A percentile compares a stretch with the other conserved stretches of the same genome.
Conservation (phyloP, 345 rosid genomes). For the Euphorbia lathyris region DNA sequence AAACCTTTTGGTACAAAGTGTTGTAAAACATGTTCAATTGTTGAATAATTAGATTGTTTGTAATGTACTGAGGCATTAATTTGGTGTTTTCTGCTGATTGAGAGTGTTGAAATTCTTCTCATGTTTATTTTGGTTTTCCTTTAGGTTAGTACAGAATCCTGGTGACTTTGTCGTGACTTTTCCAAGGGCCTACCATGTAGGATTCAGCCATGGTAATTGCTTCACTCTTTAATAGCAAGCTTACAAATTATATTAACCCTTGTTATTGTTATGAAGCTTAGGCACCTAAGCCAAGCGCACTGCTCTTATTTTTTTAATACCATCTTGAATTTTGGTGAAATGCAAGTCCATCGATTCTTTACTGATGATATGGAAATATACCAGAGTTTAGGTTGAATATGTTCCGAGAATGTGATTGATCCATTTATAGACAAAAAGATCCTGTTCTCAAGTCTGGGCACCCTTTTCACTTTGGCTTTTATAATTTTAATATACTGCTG, state of each 20-base stretch:
- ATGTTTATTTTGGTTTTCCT: conserved; percentile 27
- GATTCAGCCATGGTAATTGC: conserved; percentile 99
- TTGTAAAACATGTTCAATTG: neutral
- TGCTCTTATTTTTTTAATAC: neutral
- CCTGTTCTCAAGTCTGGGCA: too few relatives aligned
- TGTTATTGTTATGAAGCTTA: conserved; percentile 8
- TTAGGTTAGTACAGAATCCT: conserved; percentile 92
- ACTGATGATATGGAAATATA: too few relatives aligned
- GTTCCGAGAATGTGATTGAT: too few relatives aligned
- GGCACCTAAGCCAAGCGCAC: neutral
- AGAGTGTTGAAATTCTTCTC: conserved; percentile 18
- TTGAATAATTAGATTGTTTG: neutral
- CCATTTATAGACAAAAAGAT: too few relatives aligned
- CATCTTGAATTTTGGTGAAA: conserved; percentile 17
- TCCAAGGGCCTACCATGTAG: conserved; percentile 98
- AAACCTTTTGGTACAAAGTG: neutral
- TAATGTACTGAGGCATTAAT: conserved; percentile 5
- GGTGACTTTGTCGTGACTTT: conserved; percentile 99
- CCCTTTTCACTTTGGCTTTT: neutral
- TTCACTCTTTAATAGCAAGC: conserved; percentile 20
- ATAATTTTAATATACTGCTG: neutral
- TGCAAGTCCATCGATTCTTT: too few relatives aligned
- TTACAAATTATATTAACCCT: conserved; percentile 9
- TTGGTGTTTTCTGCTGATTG: conserved; percentile 19
- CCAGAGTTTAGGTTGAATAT: too few relatives aligned